A percentile compares a stretch with the other conserved stretches of the same genome.
These are phyloP conservation scores for Podila verticillata DNA, from an alignment of 192 early-diverging fungal genomes.

Conservation along the genomic window DNA sequence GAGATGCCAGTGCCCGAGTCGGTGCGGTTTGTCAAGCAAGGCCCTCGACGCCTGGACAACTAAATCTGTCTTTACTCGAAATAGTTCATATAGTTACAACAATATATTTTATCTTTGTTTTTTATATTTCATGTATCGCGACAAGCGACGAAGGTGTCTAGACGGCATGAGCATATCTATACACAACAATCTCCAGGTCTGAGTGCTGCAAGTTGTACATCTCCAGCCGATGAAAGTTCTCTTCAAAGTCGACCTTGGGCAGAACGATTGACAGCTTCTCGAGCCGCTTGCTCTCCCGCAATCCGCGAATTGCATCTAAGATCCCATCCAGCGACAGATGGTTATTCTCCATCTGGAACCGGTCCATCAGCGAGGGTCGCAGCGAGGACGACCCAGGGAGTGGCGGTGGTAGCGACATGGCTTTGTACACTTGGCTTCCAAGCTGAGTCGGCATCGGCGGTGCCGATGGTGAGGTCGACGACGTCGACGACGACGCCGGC, in stretches of 20 bases:
- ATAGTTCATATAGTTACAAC: not conserved
- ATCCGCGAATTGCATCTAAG: constrained; percentile 36
- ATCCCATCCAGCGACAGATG: constrained; percentile 44
- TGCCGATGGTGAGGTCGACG: not conserved
- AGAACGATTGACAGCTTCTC: constrained; percentile 43
- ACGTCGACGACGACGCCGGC: not conserved
- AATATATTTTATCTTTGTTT: not conserved
- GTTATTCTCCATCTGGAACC: constrained; percentile 44
- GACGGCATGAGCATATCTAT: not conserved
- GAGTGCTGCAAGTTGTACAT: not conserved
- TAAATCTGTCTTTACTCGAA: not conserved
- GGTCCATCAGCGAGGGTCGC: constrained; percentile 21
- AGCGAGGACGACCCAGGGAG: not conserved
- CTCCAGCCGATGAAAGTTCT: not conserved
- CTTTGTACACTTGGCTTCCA: not conserved
- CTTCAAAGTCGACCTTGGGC: constrained; percentile 41
- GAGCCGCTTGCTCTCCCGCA: constrained; percentile 31
- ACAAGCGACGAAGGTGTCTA: not conserved
- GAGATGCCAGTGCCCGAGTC: not conserved
- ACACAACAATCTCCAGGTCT: not conserved
- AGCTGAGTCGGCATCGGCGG: not conserved
- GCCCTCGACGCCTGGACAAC: not conserved
- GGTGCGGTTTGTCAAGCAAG: constrained; percentile 1
- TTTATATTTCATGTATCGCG: not conserved
- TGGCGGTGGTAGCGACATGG: not conserved